Conservation (phyloP, 1,284 basidiomycete species). For the Apiotrichum porosum region DNA sequence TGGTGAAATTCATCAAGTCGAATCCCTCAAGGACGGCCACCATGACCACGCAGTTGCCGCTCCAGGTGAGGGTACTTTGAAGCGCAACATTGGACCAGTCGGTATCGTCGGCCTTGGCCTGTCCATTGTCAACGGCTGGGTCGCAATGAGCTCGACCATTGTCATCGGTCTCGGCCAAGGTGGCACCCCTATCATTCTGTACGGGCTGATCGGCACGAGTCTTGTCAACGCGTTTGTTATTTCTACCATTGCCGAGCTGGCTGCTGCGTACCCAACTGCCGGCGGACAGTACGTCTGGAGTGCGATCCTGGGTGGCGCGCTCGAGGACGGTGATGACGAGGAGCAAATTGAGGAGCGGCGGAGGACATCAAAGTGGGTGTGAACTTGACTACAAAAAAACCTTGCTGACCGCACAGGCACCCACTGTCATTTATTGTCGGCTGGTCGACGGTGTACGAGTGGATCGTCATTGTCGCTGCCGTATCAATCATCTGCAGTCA, state of each 20-base stretch:
- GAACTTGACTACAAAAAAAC: no score
- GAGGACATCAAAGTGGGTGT: no score
- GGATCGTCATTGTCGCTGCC: constrained; percentile 19
- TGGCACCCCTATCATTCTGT: constrained; percentile 9
- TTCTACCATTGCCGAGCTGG: constrained; percentile 8
- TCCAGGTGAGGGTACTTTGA: constrained; percentile 7
- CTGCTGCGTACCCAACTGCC: constrained; percentile 7
- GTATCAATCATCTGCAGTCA: constrained; percentile 18
- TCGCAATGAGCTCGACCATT: constrained; percentile 14
- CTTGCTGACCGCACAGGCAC: constrained; percentile 4
- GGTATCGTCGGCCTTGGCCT: constrained; percentile 15
- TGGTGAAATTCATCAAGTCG: no score
- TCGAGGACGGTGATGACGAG: not conserved
- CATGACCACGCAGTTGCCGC: no score
- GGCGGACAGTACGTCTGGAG: constrained; percentile 13
- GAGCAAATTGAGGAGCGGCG: no score
- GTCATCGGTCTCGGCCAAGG: constrained; percentile 13
- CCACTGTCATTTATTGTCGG: constrained; percentile 16
- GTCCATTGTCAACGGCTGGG: constrained; percentile 17
- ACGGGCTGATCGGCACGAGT: constrained; percentile 8
- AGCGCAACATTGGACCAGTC: constrained; percentile 11
- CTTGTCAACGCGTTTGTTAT: constrained; percentile 9
- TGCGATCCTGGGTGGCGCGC: constrained; percentile 3
- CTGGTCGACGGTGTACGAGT: no score
- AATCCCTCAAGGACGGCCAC: no score